Base-by-base conservation (phyloP, 805 yeast species). In the Maudiozyma barnettii region DNA sequence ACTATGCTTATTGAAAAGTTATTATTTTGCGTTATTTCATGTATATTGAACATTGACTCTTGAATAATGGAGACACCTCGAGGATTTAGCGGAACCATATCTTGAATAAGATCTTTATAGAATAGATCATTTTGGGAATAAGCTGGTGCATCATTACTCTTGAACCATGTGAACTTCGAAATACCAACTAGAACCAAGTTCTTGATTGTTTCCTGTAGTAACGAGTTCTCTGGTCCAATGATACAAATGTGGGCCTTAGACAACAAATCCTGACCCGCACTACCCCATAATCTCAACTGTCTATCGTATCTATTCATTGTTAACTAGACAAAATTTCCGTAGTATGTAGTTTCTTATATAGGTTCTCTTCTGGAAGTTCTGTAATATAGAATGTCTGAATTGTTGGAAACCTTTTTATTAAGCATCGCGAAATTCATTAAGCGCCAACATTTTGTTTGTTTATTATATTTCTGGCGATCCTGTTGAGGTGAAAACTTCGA, bases 261-360 rank as follows among this genome's bases (percentile, higher is more conserved):
- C 16, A 91, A 69, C 6, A 71, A 68, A 4, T 62, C 49, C 58
- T 91, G 99, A 3, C 97, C 99, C 10, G 73, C 63, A 0, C 74
- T 57, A 1, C 86, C 89, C 98, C 98, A 91, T 14, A 91, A 67
- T 35, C 97, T 75, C 49, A 91, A 67, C 60, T 91, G 98, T 36
- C 99, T 74, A 63, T 90, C 96, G 60, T 86, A 89, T 51, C 80
- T 80, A 43, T 71, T 70, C 55, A 58, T 58, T n/a, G 19, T 14
- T 18, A 10, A 33, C 4, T 26, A 3, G 8, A 12, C 4, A 26
- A 26, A 26, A 12, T 26, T 26, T 9, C 10, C 12, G 8, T 26
- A 26, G 30, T 26, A 12, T 26, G 3, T 12, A 26, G 30, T 26
- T 6, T 26, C 30, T 26, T 26, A 26, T 26, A 26, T 26, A n/a